Evolutionary conservation across 257 asterid genomes (phyloP).

Genomic region (Capsicum chinense): DNA sequence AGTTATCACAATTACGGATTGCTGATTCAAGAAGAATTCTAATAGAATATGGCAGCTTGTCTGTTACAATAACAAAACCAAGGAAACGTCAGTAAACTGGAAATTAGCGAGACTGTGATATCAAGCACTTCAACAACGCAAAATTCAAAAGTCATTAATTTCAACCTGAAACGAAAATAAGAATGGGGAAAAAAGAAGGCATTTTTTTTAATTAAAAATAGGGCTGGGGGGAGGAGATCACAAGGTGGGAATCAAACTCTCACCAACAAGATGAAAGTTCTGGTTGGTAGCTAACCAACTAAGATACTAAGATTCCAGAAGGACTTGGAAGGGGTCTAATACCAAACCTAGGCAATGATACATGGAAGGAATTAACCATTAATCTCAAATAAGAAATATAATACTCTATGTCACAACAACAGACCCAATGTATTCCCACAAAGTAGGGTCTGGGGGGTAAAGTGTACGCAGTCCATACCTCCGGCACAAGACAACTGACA

Average conservation of each 20-base stretch:
- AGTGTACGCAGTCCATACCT: too few species aligned
- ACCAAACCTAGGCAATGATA: background rate
- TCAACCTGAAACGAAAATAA: background rate
- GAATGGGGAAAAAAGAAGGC: background rate
- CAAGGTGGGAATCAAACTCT: background rate
- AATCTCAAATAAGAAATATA: background rate
- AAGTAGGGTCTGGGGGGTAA: too few species aligned
- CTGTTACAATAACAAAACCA: conserved; percentile 44
- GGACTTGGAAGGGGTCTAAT: conserved; percentile 18
- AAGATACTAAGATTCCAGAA: background rate
- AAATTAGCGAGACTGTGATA: background rate
- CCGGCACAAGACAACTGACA: too few species aligned
- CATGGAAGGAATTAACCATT: background rate
- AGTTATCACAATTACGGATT: conserved; percentile 91
- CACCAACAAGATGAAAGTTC: background rate
- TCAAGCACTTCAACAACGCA: conserved; percentile 21
- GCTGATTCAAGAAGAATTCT: conserved; percentile 95
- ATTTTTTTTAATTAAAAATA: background rate
- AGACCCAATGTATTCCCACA: too few species aligned
- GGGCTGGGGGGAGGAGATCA: background rate
- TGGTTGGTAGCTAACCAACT: background rate
- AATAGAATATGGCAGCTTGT: conserved; percentile 92
- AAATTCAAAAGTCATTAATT: background rate
- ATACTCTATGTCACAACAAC: background rate
- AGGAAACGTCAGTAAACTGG: conserved; percentile 11